Evolutionary conservation across 257 asterid species (phyloP).

Genomic region (Capsicum baccatum): DNA sequence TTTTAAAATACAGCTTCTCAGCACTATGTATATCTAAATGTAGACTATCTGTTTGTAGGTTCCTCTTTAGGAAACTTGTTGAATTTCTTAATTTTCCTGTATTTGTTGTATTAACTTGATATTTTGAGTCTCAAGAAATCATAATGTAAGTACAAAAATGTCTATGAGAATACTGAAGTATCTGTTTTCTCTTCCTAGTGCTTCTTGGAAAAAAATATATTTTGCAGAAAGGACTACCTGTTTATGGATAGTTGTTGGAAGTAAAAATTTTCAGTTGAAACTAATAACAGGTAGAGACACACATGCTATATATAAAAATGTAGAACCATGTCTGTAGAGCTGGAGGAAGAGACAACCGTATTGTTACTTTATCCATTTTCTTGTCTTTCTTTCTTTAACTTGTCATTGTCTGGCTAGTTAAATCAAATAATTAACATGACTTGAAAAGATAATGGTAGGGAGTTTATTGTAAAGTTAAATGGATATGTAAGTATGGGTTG

Average conservation of each 20-base stretch:
- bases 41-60: not conserved
- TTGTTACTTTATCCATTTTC: not conserved
- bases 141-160: not conserved
- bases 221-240: not conserved
- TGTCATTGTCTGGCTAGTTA: not conserved
- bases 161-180: not conserved
- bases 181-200: not conserved
- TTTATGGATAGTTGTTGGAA: not conserved
- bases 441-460: not conserved
- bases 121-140: not conserved
- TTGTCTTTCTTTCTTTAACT: not conserved
- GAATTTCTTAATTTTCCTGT: not conserved
- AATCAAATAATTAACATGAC: slow-evolving; percentile 8
- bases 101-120: slow-evolving; percentile 6
- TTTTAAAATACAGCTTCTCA: not conserved
- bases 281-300: not conserved
- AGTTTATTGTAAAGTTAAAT: not conserved
- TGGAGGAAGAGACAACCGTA: not conserved
- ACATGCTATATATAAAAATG: not conserved
- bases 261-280: not conserved
- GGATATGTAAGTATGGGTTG: not conserved
- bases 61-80: slow-evolving; percentile 1
- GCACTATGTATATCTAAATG: not conserved
- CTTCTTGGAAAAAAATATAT: not conserved
- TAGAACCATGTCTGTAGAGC: not conserved